These are phyloP conservation scores for Oryza meyeriana DNA, from an alignment of 176 grass and related monocot genomes.

Conservation along the genomic window DNA sequence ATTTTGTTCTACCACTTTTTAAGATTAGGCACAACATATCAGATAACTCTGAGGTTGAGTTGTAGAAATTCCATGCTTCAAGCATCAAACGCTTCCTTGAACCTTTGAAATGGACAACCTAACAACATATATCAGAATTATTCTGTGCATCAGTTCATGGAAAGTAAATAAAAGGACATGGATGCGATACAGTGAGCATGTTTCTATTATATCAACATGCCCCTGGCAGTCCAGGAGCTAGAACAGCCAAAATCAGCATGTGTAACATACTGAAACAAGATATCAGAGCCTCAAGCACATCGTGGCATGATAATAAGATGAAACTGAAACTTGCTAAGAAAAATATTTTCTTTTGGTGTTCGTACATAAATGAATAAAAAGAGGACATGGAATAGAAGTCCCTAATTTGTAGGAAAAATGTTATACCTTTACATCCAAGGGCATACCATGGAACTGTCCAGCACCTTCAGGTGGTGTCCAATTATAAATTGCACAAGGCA, in stretches of 20 bases:
- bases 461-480: conserved; percentile 92
- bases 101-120: conserved; percentile 95
- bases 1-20: conserved; percentile 90
- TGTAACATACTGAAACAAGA: background rate
- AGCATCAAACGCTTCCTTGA: conserved; percentile 94
- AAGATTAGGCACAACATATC: conserved; percentile 84
- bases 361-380: background rate
- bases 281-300: background rate
- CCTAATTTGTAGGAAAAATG: conserved; percentile 11
- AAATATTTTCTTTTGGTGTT: background rate
- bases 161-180: background rate
- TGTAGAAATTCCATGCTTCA: conserved; percentile 85
- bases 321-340: background rate
- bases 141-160: background rate
- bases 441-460: conserved; percentile 95
- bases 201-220: background rate
- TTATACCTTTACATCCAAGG: conserved; percentile 90
- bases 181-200: background rate
- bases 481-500: conserved; percentile 91
- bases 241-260: background rate
- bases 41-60: conserved; percentile 59
- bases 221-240: background rate
- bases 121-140: conserved; percentile 14
- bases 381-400: background rate
- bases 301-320: background rate